phyloP scores from a whole-genome alignment of 257 asterid species.

The Fraxinus cuspidata region DNA sequence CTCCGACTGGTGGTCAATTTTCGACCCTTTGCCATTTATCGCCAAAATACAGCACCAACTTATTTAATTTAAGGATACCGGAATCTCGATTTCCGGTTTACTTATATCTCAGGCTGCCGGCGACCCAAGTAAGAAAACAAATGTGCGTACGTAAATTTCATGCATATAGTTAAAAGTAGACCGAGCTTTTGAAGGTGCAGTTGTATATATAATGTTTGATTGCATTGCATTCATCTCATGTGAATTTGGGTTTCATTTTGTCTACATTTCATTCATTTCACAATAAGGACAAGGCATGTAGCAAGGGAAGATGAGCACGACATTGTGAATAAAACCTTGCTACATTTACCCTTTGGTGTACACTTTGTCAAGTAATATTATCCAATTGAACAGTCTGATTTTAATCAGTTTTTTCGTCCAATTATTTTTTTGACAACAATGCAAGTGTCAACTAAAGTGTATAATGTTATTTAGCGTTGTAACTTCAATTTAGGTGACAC shows the following conservation, averaged over 20 bases:
- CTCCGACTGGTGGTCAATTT: constrained; percentile 62
- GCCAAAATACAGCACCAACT: not conserved
- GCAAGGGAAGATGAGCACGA: constrained; percentile 36
- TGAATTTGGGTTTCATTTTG: constrained; percentile 77
- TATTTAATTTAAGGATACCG: constrained; percentile 30
- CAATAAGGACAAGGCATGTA: constrained; percentile 34
- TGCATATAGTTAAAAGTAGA: constrained; percentile 24
- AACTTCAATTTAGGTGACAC: no score
- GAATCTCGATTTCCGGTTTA: constrained; percentile 37
- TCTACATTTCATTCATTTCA: constrained; percentile 47
- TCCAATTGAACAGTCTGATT: no score
- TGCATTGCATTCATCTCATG: constrained; percentile 45
- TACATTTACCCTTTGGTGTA: no score
- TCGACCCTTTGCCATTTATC: constrained; percentile 70
- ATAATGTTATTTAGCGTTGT: no score
- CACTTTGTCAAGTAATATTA: no score
- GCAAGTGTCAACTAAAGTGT: no score
- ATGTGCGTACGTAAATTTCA: constrained; percentile 19
- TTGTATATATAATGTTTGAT: constrained; percentile 52
- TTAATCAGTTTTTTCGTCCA: no score
- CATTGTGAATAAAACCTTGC: constrained; percentile 32
- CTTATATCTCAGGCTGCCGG: constrained; percentile 35
- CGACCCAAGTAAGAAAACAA: constrained; percentile 27
- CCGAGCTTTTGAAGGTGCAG: constrained; percentile 33
- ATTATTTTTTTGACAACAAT: no score